These are phyloP conservation scores for Parathielavia hyrcaniae DNA, from an alignment of 495 filamentous ascomycete species.

Conservation along the genomic window DNA sequence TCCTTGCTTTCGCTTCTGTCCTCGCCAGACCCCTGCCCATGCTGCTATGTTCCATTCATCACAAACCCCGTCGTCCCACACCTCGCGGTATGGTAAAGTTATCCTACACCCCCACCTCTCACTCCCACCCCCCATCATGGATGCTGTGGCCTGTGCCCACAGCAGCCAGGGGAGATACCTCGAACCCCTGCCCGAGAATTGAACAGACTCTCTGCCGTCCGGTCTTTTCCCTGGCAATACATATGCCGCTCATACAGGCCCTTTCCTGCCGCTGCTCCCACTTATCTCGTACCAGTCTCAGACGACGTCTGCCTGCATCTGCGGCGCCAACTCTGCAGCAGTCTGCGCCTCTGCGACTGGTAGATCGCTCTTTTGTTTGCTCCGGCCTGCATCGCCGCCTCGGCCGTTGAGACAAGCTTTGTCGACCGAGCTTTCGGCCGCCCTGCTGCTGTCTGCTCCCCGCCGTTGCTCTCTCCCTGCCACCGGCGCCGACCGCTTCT, in stretches of 20 bases:
- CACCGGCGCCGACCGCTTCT: constrained; percentile 16
- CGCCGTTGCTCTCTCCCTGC: constrained; percentile 13
- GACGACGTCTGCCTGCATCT: constrained; percentile 29
- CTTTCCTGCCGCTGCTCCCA: constrained; percentile 25
- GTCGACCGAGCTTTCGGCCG: constrained; percentile 3
- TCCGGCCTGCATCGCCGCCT: constrained; percentile 16
- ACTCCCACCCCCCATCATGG: constrained; percentile 5
- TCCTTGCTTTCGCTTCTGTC: background rate
- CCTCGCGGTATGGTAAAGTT: no score
- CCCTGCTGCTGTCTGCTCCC: constrained; percentile 6
- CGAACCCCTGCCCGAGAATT: constrained; percentile 7
- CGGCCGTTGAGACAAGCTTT: background rate
- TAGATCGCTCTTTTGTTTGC: constrained; percentile 33
- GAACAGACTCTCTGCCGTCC: constrained; percentile 1
- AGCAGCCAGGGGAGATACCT: background rate
- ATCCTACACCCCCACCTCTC: constrained; percentile 1
- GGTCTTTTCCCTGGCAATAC: constrained; percentile 18
- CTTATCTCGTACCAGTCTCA: constrained; percentile 28
- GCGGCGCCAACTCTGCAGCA: constrained; percentile 33
- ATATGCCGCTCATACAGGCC: constrained; percentile 31
- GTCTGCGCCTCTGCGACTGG: constrained; percentile 25
- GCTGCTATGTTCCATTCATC: background rate
- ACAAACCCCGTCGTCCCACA: background rate
- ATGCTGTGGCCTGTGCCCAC: constrained; percentile 1
- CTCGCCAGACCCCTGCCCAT: background rate